Evolutionary conservation across 2,329 filamentous ascomycete species (phyloP).

Genomic region (Ciborinia camelliae): DNA sequence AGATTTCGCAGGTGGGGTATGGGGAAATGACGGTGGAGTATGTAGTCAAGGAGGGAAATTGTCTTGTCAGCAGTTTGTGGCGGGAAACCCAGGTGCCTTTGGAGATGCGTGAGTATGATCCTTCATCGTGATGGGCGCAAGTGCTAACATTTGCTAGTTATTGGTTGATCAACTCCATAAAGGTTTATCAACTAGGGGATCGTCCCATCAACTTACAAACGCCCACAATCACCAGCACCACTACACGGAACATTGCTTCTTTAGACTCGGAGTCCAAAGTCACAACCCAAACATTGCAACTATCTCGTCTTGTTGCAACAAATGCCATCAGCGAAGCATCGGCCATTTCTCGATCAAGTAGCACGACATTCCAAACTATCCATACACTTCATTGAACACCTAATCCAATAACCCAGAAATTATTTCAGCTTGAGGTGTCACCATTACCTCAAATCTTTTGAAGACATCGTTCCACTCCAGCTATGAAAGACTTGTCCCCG

Average conservation of each 20-base stretch:
- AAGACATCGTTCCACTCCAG: too few relatives aligned
- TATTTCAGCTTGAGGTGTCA: neutral
- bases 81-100: slow-evolving; percentile 66
- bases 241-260: neutral
- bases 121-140: fast-evolving
- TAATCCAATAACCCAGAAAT: neutral
- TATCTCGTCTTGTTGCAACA: neutral
- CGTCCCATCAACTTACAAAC: neutral
- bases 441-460: too few relatives aligned
- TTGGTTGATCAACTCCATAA: slow-evolving; percentile 15
- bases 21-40: slow-evolving; percentile 45
- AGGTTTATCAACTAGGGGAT: neutral
- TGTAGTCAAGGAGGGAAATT: slow-evolving; percentile 45
- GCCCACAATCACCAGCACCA: neutral
- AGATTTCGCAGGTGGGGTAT: slow-evolving; percentile 69
- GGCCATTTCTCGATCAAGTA: too few relatives aligned
- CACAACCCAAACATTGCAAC: neutral
- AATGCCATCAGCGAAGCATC: neutral
- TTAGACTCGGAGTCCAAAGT: neutral
- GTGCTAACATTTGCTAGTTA: neutral
- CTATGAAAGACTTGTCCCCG: too few relatives aligned
- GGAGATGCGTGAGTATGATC: slow-evolving; percentile 53
- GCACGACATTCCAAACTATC: neutral
- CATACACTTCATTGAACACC: neutral
- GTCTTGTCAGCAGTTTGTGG: slow-evolving; percentile 69